Evolutionary conservation across 2,329 filamentous ascomycete genomes (phyloP).

Genomic region (Anthostomella pinea): DNA sequence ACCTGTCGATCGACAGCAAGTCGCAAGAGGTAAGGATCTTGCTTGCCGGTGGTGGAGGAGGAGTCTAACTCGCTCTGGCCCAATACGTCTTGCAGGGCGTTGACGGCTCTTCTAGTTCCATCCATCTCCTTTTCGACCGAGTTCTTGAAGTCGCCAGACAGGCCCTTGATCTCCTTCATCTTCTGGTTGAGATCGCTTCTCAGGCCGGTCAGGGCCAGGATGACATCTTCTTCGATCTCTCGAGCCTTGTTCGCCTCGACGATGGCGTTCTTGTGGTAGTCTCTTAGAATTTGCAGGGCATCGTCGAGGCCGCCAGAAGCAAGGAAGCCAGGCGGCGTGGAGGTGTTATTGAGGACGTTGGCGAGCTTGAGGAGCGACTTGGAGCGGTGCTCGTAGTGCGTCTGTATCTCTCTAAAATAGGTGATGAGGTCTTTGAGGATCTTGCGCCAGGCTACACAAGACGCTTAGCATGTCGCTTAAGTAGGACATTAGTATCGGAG

Average conservation of each 20-base stretch:
- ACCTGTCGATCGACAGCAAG: slow-evolving; percentile 85
- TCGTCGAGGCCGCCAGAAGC: slow-evolving; percentile 82
- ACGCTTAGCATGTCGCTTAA: too few species aligned
- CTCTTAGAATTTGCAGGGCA: slow-evolving; percentile 74
- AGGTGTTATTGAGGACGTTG: slow-evolving; percentile 78
- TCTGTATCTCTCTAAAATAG: slow-evolving; percentile 90
- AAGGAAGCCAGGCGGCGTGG: slow-evolving; percentile 73
- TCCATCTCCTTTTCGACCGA: slow-evolving; percentile 95
- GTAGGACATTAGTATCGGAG: neutral
- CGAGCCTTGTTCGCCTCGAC: slow-evolving; percentile 81
- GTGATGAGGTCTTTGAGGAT: slow-evolving; percentile 90
- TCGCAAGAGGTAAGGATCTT: slow-evolving; percentile 86
- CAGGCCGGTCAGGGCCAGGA: slow-evolving; percentile 79
- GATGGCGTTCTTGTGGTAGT: slow-evolving; percentile 79
- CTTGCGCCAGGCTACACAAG: slow-evolving; percentile 77
- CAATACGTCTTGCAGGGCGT: slow-evolving; percentile 76
- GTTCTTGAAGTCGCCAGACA: slow-evolving; percentile 96
- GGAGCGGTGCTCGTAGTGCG: slow-evolving; percentile 79
- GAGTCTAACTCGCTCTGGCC: slow-evolving; percentile 77
- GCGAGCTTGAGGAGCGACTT: slow-evolving; percentile 82
- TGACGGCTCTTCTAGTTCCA: slow-evolving; percentile 72
- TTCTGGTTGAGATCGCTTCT: slow-evolving; percentile 89
- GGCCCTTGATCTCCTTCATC: slow-evolving; percentile 95
- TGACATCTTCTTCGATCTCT: slow-evolving; percentile 89
- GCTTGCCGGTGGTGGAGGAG: slow-evolving; percentile 73